phyloP scores from a whole-genome alignment of 2,329 filamentous ascomycete genomes.

The Emergomyces orientalis region DNA sequence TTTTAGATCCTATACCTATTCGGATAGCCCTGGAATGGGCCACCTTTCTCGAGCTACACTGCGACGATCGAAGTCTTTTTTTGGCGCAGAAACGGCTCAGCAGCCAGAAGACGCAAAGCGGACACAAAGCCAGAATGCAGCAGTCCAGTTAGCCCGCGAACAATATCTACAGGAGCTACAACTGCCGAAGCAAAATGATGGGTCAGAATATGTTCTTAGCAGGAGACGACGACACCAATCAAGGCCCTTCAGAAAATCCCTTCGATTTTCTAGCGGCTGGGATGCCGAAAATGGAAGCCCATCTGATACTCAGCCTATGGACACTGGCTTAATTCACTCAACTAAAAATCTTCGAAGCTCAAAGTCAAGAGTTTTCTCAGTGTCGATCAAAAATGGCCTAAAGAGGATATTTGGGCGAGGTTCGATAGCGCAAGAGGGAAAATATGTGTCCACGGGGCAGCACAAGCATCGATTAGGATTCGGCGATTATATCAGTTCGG shows the following conservation, averaged over 20 bases:
- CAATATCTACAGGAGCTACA: conserved; percentile 28
- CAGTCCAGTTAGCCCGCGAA: conserved; percentile 34
- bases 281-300: conserved; percentile 14
- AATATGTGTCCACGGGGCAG: conserved; percentile 18
- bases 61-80: conserved; percentile 37
- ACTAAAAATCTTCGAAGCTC: conserved; percentile 13
- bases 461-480: conserved; percentile 19
- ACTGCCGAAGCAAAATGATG: conserved; percentile 15
- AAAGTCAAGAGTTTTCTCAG: conserved; percentile 33
- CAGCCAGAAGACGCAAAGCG: conserved; percentile 17
- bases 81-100: conserved; percentile 23
- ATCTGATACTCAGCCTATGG: conserved; percentile 3
- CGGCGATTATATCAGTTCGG: conserved; percentile 16
- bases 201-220: conserved; percentile 21
- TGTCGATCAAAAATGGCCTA: conserved; percentile 34
- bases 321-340: conserved; percentile 6
- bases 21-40: conserved; percentile 5
- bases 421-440: conserved; percentile 17
- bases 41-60: conserved; percentile 21
- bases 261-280: conserved; percentile 24
- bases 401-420: conserved; percentile 33
- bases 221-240: conserved; percentile 23
- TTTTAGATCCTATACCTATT: conserved; percentile 4
- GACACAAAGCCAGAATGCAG: conserved; percentile 29
- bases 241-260: conserved; percentile 31